A percentile compares a stretch with the other conserved stretches of the same genome.
Evolutionary conservation across 345 rosid species (phyloP).

Genomic region (Citrus cavaleriei): DNA sequence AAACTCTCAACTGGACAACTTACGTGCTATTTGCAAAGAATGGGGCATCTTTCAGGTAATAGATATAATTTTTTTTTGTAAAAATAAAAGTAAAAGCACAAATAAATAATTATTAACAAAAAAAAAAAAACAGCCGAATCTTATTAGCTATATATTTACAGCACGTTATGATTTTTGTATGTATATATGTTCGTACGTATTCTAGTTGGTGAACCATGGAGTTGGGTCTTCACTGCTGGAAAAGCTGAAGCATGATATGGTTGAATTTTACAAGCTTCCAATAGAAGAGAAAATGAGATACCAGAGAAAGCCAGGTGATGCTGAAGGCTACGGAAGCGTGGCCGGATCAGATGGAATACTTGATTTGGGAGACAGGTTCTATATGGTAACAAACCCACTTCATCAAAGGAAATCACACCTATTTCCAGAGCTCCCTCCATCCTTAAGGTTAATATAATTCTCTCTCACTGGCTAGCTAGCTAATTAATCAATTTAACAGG

Average conservation of each 20-base stretch:
- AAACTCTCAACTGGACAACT: conserved; percentile 17
- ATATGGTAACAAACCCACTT: conserved; percentile 24
- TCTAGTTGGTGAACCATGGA: conserved; percentile 38
- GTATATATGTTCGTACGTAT: not conserved
- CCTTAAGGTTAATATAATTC: conserved; percentile 23
- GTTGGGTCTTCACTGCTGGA: conserved; percentile 12
- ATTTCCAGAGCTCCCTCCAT: conserved; percentile 35
- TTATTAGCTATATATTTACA: not conserved
- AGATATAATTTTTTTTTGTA: no score
- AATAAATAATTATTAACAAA: no score
- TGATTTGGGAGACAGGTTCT: conserved; percentile 35
- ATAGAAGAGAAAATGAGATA: conserved; percentile 31
- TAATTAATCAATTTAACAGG: not conserved
- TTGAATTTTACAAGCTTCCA: conserved; percentile 27
- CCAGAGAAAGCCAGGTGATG: conserved; percentile 17
- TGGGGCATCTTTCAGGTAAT: conserved; percentile 45
- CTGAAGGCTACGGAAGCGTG: conserved; percentile 21
- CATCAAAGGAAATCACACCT: conserved; percentile 30
- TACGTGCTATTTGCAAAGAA: conserved; percentile 28
- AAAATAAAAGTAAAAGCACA: no score
- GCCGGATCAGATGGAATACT: conserved; percentile 15
- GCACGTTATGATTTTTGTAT: no score
- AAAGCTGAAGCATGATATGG: conserved; percentile 18
- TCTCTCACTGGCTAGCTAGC: not conserved
- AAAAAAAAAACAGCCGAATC: no score